These are phyloP conservation scores for Pseudopediastrum boryanum DNA, from an alignment of 139 green algal species.

Conservation along the genomic window DNA sequence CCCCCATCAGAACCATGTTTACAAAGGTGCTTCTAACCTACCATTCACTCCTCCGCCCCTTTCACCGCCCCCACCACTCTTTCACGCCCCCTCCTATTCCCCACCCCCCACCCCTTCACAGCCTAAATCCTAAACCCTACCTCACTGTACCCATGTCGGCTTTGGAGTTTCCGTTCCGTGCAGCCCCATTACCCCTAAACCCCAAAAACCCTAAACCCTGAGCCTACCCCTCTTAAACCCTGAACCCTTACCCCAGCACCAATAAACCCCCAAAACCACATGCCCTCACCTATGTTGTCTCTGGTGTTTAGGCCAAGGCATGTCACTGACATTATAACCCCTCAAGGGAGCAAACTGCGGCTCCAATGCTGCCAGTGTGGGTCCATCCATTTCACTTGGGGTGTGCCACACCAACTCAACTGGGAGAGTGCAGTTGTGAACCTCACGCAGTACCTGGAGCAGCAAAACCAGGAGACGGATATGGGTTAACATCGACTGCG, in stretches of 20 bases:
- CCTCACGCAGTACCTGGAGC: constrained; percentile 46
- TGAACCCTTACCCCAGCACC: not conserved
- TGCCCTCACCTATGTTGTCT: too few species aligned
- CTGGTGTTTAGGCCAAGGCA: constrained; percentile 42
- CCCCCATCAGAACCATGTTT: too few species aligned
- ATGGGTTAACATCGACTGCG: not conserved
- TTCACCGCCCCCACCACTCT: too few species aligned
- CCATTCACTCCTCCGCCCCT: too few species aligned
- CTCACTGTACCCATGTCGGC: not conserved
- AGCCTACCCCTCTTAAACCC: not conserved
- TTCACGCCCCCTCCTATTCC: too few species aligned
- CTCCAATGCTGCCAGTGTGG: constrained; percentile 42
- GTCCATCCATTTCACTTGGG: constrained; percentile 49
- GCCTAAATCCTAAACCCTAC: not conserved
- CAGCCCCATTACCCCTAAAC: not conserved
- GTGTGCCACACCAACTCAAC: constrained; percentile 63
- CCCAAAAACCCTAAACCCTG: not conserved
- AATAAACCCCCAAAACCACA: too few species aligned
- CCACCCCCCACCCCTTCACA: not conserved
- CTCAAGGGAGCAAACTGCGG: constrained; percentile 39
- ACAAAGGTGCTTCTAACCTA: too few species aligned
- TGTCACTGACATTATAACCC: constrained; percentile 24
- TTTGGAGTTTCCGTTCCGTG: not conserved
- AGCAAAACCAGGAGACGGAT: not conserved
- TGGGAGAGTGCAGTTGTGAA: constrained; percentile 43